These are phyloP conservation scores for Debaryomyces tyrocola DNA, from an alignment of 805 yeast species.

Conservation along the genomic window DNA sequence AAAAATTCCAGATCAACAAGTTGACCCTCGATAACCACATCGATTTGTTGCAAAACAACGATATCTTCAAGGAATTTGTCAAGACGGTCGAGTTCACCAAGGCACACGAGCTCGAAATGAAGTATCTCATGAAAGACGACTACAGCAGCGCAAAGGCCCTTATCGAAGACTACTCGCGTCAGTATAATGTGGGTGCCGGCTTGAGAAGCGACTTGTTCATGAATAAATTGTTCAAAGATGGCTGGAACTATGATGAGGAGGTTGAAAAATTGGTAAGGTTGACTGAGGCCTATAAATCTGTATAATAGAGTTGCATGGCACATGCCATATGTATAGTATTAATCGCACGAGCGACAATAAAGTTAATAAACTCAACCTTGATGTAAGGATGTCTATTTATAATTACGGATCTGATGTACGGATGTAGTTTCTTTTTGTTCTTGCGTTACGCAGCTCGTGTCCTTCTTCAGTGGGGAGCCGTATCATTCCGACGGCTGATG, in stretches of 20 bases:
- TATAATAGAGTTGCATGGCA: neutral
- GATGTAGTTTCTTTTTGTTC: no score
- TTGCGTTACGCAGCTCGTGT: no score
- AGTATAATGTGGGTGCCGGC: constrained; percentile 15
- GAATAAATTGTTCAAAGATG: constrained; percentile 14
- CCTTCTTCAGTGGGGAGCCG: no score
- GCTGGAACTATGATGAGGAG: constrained; percentile 23
- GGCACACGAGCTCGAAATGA: constrained; percentile 29
- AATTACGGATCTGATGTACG: no score
- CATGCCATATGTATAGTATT: neutral
- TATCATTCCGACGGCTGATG: no score
- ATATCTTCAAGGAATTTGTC: constrained; percentile 26
- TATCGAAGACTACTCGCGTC: constrained; percentile 1
- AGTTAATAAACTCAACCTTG: no score
- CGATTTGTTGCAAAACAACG: constrained; percentile 23
- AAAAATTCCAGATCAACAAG: constrained; percentile 17
- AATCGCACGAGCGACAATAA: no score
- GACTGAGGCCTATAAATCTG: constrained; percentile 3
- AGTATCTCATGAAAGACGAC: constrained; percentile 9
- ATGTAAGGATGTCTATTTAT: no score
- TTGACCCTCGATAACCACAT: constrained; percentile 23
- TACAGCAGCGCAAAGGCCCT: constrained; percentile 1
- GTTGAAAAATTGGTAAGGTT: constrained; percentile 11
- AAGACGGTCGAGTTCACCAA: constrained; percentile 21
- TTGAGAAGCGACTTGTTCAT: constrained; percentile 29